Conservation (phyloP, 2,329 filamentous ascomycete species). For the Leptosphaerulina australis region DNA sequence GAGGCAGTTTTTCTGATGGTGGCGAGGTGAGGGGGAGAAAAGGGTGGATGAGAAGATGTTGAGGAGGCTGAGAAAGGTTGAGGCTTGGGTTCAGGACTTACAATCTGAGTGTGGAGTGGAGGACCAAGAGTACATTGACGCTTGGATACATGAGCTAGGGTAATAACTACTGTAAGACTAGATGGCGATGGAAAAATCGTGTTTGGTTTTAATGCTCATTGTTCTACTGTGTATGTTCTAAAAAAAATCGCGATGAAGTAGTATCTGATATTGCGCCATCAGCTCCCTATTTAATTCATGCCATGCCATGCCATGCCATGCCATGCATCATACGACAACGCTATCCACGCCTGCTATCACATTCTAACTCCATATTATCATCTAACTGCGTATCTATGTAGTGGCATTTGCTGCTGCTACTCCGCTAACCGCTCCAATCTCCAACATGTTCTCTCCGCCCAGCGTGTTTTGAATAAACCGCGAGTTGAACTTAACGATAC, state of each 20-base stretch:
- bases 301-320: background rate
- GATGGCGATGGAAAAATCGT: no score
- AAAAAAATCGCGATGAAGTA: no score
- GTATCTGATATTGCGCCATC: no score
- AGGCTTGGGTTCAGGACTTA: constrained; percentile 14
- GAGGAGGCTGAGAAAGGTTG: constrained; percentile 7
- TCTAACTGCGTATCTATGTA: background rate
- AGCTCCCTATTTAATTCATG: no score
- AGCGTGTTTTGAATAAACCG: constrained; percentile 60
- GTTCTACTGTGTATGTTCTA: no score
- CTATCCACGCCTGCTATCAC: background rate
- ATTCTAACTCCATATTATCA: background rate
- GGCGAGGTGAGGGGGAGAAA: constrained; percentile 11
- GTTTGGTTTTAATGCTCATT: no score
- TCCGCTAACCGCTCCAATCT: constrained; percentile 24
- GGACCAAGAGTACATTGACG: constrained; percentile 17
- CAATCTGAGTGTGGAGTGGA: constrained; percentile 13
- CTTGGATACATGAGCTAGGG: constrained; percentile 14
- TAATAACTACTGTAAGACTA: background rate
- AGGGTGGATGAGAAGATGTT: constrained; percentile 9
- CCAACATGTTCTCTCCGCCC: constrained; percentile 54
- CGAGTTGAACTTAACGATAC: constrained; percentile 61
- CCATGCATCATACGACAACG: constrained; percentile 1
- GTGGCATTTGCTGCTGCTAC: background rate
- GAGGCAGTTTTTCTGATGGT: constrained; percentile 19